phyloP scores from a whole-genome alignment of 305 asterid species.

The Rubia peregrina region DNA sequence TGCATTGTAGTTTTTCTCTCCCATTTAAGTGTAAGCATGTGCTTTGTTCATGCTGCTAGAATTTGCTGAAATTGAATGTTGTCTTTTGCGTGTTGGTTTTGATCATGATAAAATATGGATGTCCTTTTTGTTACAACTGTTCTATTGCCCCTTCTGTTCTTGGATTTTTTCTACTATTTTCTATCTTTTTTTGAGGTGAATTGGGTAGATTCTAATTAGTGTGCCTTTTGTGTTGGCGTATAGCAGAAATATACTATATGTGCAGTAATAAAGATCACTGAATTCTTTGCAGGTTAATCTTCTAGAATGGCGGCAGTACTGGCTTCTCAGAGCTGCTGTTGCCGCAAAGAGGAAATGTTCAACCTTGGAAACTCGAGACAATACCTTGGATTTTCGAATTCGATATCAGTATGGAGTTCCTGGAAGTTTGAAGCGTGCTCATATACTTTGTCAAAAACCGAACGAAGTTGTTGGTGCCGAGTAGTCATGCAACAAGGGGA shows the following conservation, averaged over 20 bases:
- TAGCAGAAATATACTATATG: background rate
- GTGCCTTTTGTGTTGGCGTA: background rate
- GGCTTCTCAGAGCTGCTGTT: constrained; percentile 62
- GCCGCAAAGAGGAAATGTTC: constrained; percentile 38
- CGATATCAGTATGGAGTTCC: constrained; percentile 26
- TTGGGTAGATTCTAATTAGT: background rate
- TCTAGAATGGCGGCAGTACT: constrained; percentile 55
- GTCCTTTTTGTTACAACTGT: too few species aligned
- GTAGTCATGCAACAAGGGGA: constrained; percentile 54
- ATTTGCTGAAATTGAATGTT: background rate
- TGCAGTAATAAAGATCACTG: background rate
- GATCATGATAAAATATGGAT: background rate
- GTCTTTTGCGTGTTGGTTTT: background rate
- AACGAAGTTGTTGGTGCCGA: constrained; percentile 23
- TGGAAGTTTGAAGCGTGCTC: constrained; percentile 25
- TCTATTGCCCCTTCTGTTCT: background rate
- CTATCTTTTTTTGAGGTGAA: background rate
- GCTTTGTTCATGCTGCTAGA: background rate
- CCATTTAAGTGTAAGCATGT: background rate
- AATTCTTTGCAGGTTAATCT: constrained; percentile 27
- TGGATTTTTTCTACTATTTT: background rate
- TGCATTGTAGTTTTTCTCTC: background rate
- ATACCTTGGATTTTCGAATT: constrained; percentile 41
- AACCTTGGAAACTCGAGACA: constrained; percentile 34
- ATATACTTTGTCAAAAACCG: constrained; percentile 15